Evolutionary conservation across 345 rosid genomes (phyloP).

Genomic region (Physaria fendleri): DNA sequence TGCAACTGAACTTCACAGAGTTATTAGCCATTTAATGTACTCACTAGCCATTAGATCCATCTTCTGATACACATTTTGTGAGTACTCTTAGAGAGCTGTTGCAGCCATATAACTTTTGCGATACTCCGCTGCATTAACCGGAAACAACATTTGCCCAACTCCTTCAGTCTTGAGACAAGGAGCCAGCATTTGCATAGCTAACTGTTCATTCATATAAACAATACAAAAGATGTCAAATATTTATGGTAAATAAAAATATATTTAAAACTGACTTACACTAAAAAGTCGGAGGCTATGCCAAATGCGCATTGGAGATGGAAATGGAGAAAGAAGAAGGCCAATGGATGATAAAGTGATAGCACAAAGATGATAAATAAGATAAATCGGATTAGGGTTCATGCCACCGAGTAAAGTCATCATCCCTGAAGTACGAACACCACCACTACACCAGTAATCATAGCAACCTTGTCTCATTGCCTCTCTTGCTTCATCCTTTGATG

Average conservation of each 20-base stretch:
- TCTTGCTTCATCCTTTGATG: constrained; percentile 29
- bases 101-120: constrained; percentile 22
- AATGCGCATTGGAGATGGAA: constrained; percentile 30
- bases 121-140: constrained; percentile 23
- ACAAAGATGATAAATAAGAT: constrained; percentile 29
- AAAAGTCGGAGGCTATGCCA: constrained; percentile 30
- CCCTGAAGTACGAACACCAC: constrained; percentile 22
- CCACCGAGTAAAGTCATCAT: constrained; percentile 30
- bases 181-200: constrained; percentile 33
- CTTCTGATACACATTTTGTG: too few species aligned
- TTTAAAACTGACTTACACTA: constrained; percentile 20
- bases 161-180: constrained; percentile 44
- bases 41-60: too few species aligned
- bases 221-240: not conserved
- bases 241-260: not conserved
- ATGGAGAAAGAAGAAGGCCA: constrained; percentile 27
- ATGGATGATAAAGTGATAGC: constrained; percentile 20
- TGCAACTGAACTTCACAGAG: too few species aligned
- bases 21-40: too few species aligned
- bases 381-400: constrained; percentile 30
- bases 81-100: constrained; percentile 7
- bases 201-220: constrained; percentile 10
- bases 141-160: constrained; percentile 41
- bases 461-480: constrained; percentile 34
- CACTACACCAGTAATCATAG: constrained; percentile 27